phyloP scores from a whole-genome alignment of 768 basidiomycete species.

The Tephrocybe sp. region DNA sequence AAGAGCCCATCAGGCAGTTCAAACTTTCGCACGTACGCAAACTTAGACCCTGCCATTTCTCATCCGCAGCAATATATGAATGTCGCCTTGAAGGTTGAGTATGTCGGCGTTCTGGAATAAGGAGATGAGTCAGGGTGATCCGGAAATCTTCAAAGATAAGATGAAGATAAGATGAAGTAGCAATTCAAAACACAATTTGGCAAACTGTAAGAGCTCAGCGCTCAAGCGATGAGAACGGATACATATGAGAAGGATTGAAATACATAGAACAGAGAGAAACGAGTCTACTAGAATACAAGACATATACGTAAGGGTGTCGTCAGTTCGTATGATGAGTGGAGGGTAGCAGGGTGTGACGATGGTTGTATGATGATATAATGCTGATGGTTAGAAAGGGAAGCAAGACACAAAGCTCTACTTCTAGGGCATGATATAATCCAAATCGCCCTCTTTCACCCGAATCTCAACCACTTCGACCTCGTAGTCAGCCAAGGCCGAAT shows the following conservation, averaged over 20 bases:
- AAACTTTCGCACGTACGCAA: slow-evolving; percentile 84
- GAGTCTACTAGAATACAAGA: no score
- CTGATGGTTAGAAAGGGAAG: background rate
- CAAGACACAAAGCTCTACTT: slow-evolving; percentile 1
- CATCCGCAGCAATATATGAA: no score
- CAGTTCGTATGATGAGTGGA: background rate
- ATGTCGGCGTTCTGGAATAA: no score
- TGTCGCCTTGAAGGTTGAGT: no score
- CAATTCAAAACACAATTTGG: no score
- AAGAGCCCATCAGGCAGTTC: slow-evolving; percentile 87
- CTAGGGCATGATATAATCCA: slow-evolving; percentile 72
- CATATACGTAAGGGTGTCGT: background rate
- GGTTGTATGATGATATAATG: background rate
- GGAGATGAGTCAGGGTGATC: no score
- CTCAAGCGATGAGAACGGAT: no score
- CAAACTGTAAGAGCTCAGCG: no score
- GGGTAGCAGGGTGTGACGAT: background rate
- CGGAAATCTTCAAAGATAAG: no score
- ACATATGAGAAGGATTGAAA: no score
- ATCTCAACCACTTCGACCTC: slow-evolving; percentile 89
- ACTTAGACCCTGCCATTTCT: slow-evolving; percentile 89
- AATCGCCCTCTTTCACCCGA: slow-evolving; percentile 74
- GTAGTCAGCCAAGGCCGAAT: slow-evolving; percentile 67
- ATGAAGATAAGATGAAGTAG: no score
- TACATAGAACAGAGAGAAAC: no score